These are phyloP conservation scores for Rhodomyrtus tomentosa DNA, from an alignment of 345 rosid genomes.

Conservation along the genomic window DNA sequence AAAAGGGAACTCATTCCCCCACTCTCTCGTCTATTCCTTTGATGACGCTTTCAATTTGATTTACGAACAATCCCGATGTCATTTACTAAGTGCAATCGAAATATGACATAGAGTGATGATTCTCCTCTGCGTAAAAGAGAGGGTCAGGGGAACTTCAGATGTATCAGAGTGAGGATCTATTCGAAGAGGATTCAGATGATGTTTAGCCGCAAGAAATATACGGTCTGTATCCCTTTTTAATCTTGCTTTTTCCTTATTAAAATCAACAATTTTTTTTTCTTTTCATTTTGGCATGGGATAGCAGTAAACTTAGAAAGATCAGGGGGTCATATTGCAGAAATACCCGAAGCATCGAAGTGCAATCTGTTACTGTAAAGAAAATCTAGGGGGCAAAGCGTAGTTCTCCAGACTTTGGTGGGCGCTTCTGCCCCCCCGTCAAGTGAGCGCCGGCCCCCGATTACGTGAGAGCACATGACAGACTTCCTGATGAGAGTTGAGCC, in stretches of 20 bases:
- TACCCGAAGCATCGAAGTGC: not conserved
- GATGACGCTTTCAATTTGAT: not conserved
- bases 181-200: not conserved
- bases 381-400: not conserved
- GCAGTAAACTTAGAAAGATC: not conserved
- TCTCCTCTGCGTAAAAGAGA: no score
- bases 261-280: no score
- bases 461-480: not conserved
- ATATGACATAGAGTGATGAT: not conserved
- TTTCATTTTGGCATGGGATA: not conserved
- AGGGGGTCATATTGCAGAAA: not conserved
- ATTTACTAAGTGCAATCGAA: no score
- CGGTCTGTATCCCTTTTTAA: not conserved
- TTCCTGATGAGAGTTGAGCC: not conserved
- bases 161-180: not conserved
- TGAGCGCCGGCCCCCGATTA: not conserved
- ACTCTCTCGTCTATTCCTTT: not conserved
- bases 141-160: not conserved
- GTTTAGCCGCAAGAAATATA: not conserved
- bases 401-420: fast-evolving
- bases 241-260: not conserved
- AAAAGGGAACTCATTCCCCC: no score
- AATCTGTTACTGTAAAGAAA: not conserved
- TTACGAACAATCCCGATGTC: no score
- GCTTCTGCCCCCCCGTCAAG: not conserved